Base-by-base conservation (phyloP, 2,329 filamentous ascomycete genomes). In the Fusarium zealandicum region DNA sequence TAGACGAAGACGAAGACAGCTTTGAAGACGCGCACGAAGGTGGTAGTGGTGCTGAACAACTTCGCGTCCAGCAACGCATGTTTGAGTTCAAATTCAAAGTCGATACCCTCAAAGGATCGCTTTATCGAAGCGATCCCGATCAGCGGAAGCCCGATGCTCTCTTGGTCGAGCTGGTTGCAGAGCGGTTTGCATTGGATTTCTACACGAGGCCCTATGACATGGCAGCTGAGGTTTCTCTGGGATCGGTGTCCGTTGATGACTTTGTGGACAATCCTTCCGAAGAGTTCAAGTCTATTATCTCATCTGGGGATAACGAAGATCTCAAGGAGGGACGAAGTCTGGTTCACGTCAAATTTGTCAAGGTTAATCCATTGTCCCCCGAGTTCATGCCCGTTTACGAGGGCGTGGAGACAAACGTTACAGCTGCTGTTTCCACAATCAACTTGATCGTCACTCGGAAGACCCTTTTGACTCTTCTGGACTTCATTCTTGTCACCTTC, bases 71-170 rank as follows among this genome's bases (percentile, higher is more conserved):
- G 66, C 93, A 97, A 67, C 89, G 90, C 37, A 93, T 89, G 60
- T 98, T 99, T 64, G 92, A 99, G 71, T 91, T 99, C 77, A 96
- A 93, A 63, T 99, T 99, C 73, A 92, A 91, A 8, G 95, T 99
- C 30, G 95, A 96, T 68, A 92, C 90, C 56, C 82, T 99, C 38
- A 93, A 96, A 73, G 95, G 95, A 2, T 98, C 95, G 1, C 79
- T 99, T 1, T 99, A 91, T 73, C 86, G 88, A 59, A 92, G 93
- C 50, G 92, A 97, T 66, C 85, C 90, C 1, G 88, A 93, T 63
- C 86, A 87, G 39, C 83, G 83, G 56, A 87, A 87, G 58, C 83
- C 87, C 0, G 96, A 99, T 66, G 81, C 90, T 47, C 78, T 99
- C 2, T 80, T 99, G 8, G 93, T 96, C 2, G 93, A 98, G 68